A percentile compares a stretch with the other conserved stretches of the same genome.
Conservation (phyloP, 1,284 basidiomycete species). For the Mrakiaceae sp. region DNA sequence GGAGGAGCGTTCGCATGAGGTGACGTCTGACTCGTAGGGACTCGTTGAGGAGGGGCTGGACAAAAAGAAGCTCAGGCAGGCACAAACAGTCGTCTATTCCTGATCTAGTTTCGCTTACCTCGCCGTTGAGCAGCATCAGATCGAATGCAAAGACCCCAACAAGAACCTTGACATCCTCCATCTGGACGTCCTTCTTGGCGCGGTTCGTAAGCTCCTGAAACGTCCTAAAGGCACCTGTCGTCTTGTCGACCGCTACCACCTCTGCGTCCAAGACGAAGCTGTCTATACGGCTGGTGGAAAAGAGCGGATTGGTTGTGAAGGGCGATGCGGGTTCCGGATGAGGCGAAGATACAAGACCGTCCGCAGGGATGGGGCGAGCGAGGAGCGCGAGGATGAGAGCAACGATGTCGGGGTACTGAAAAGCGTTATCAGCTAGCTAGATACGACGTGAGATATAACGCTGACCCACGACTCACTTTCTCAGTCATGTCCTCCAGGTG, state of each 20-base stretch:
- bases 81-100: too few species aligned
- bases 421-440: background rate
- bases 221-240: slow-evolving; percentile 72
- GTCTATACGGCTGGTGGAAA: slow-evolving; percentile 32
- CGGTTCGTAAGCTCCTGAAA: slow-evolving; percentile 94
- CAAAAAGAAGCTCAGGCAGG: background rate
- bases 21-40: slow-evolving; percentile 63
- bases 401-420: slow-evolving; percentile 76
- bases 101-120: slow-evolving; percentile 43
- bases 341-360: slow-evolving; percentile 22
- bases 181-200: slow-evolving; percentile 94
- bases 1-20: slow-evolving; percentile 51
- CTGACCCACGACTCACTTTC: slow-evolving; percentile 42
- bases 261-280: slow-evolving; percentile 94
- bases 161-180: slow-evolving; percentile 89
- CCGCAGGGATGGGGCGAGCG: slow-evolving; percentile 13
- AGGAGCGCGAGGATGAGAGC: slow-evolving; percentile 41
- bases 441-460: background rate
- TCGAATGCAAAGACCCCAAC: slow-evolving; percentile 96
- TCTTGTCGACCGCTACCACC: slow-evolving; percentile 87
- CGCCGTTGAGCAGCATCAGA: slow-evolving; percentile 84
- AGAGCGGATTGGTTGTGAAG: slow-evolving; percentile 21
- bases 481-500: slow-evolving; percentile 88
- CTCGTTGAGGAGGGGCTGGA: slow-evolving; percentile 54
- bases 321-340: slow-evolving; percentile 22